Percentiles rank a stretch among this genome's conserved stretches.
These are phyloP conservation scores for Lycium barbarum DNA, from an alignment of 257 asterid genomes.

Conservation along the genomic window DNA sequence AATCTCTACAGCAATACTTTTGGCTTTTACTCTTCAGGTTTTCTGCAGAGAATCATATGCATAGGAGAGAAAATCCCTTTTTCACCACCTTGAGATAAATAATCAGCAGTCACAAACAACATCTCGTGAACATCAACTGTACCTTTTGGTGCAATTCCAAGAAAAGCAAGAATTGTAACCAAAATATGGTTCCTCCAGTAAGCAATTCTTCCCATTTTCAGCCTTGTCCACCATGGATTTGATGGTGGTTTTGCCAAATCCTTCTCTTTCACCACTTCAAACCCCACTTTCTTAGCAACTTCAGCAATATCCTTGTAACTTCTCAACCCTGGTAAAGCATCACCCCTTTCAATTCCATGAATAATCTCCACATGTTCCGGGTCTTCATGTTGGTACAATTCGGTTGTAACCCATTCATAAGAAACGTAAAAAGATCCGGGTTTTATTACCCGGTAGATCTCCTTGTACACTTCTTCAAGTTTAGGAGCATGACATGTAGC, in stretches of 20 bases:
- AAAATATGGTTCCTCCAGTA: slow-evolving; percentile 84
- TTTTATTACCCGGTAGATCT: slow-evolving; percentile 74
- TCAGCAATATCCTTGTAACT: slow-evolving; percentile 60
- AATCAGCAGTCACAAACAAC: slow-evolving; percentile 84
- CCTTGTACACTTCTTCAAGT: slow-evolving; percentile 67
- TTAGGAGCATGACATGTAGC: slow-evolving; percentile 86
- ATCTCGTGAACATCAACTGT: slow-evolving; percentile 81
- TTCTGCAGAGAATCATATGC: slow-evolving; percentile 90
- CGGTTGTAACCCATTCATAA: slow-evolving; percentile 87
- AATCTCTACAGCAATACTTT: slow-evolving; percentile 27
- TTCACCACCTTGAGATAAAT: slow-evolving; percentile 74
- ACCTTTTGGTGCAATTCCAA: slow-evolving; percentile 84
- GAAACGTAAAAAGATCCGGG: slow-evolving; percentile 74
- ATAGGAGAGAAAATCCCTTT: slow-evolving; percentile 78
- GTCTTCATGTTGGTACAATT: slow-evolving; percentile 55
- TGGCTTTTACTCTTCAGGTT: slow-evolving; percentile 52
- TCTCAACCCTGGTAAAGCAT: slow-evolving; percentile 79
- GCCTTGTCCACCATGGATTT: slow-evolving; percentile 81
- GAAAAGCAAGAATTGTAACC: slow-evolving; percentile 61
- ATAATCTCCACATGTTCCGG: slow-evolving; percentile 76
- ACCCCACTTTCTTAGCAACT: slow-evolving; percentile 64
- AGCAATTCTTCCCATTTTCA: slow-evolving; percentile 79
- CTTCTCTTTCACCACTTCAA: slow-evolving; percentile 66
- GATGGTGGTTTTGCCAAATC: slow-evolving; percentile 77
- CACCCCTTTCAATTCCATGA: slow-evolving; percentile 82